These are phyloP conservation scores for Eutrema salsugineum DNA, from an alignment of 441 rosid genomes.

Conservation along the genomic window DNA sequence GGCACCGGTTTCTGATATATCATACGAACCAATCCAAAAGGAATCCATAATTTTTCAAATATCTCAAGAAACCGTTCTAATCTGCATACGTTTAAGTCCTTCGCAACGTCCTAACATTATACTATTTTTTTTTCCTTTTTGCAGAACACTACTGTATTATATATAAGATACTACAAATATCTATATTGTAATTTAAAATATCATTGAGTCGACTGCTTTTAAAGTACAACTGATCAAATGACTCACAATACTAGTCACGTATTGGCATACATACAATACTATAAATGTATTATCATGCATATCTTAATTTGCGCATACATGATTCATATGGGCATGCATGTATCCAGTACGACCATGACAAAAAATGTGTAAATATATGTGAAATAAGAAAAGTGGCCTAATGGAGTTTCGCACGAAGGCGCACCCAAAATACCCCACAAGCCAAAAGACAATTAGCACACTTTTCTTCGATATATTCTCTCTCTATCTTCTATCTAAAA, in stretches of 20 bases:
- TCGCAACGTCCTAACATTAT: neutral
- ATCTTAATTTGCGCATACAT: neutral
- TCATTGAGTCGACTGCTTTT: neutral
- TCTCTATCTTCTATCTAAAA: neutral
- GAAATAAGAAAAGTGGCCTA: conserved; percentile 7
- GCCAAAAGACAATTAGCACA: conserved; percentile 31
- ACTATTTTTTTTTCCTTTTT: no score
- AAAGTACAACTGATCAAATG: neutral
- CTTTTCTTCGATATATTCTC: conserved; percentile 13
- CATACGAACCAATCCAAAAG: neutral
- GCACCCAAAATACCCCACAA: conserved; percentile 36
- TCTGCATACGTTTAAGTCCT: neutral
- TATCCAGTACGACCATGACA: neutral
- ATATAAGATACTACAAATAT: neutral
- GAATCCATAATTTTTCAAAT: neutral
- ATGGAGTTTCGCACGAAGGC: conserved; percentile 34
- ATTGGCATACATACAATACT: neutral
- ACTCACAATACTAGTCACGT: neutral
- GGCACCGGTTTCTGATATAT: neutral
- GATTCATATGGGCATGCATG: conserved; percentile 16
- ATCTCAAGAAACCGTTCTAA: neutral
- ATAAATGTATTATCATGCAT: neutral
- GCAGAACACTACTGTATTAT: neutral
- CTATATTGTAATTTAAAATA: neutral
- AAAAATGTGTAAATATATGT: conserved; percentile 6